Percentiles rank a stretch among this genome's conserved stretches.
Conservation (phyloP, 331 rosid genomes). For the Pyracantha coccinea region DNA sequence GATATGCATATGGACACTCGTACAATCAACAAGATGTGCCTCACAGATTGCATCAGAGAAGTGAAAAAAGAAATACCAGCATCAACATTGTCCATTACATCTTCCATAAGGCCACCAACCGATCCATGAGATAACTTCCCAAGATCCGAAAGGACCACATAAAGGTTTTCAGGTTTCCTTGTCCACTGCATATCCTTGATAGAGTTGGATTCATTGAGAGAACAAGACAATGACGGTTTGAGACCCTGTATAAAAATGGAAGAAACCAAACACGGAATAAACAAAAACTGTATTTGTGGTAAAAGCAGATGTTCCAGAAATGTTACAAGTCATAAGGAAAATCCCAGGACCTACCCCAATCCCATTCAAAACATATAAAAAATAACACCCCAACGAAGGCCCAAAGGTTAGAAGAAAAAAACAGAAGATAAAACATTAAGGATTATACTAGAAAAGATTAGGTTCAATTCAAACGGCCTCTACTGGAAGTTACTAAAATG, state of each 20-base stretch:
- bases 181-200: conserved; percentile 76
- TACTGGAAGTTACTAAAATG: too few species aligned
- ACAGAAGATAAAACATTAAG: neutral
- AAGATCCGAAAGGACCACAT: conserved; percentile 52
- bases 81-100: conserved; percentile 54
- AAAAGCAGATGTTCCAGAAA: neutral
- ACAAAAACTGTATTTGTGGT: neutral
- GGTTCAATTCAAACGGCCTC: too few species aligned
- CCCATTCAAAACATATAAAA: too few species aligned
- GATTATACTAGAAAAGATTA: neutral
- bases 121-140: conserved; percentile 55
- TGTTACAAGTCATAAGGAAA: neutral
- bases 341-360: too few species aligned
- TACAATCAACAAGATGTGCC: neutral
- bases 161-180: conserved; percentile 39
- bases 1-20: neutral
- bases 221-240: conserved; percentile 41
- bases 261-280: neutral
- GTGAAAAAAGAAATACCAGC: conserved; percentile 51
- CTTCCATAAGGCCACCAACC: conserved; percentile 33
- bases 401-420: neutral
- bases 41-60: neutral
- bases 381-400: neutral
- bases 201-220: conserved; percentile 35
- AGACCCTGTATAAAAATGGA: conserved; percentile 35